Evolutionary conservation across 108 stramenopile genomes (phyloP), one percentile per base, ranked within the genome.

Genomic region (Bacterosira constricta): DNA sequence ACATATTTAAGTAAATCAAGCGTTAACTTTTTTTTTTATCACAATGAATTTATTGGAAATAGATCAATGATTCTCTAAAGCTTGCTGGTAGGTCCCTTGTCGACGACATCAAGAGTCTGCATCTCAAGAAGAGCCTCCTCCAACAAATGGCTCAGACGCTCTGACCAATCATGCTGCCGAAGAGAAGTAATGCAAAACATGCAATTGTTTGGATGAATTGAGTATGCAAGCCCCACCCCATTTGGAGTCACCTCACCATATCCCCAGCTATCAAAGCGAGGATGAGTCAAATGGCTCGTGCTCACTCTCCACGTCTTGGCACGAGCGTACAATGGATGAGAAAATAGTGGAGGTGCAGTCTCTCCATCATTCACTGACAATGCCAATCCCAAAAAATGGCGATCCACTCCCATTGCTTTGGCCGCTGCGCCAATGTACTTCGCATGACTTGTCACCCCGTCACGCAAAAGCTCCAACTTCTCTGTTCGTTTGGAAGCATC

Each of bases 221-320:
- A 85, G 66, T 97, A 97, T 15, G 87, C 89, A 39, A 95, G 70
- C 13, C 96, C 96, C 11, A 97, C 86, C 21, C 96, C 96, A 58
- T 94, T 89, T 7, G 91, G 89, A 10, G 93, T 87, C 21, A 97
- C 96, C 68, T 97, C 93, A 13, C 96, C 96, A 77, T 86, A 97
- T 0, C 96, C 96, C 96, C 96, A 97, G 59, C 83, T 83, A 35
- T 90, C 88, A 61, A 97, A 89, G 20, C 80, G 76, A 42, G 92
- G 92, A 78, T 97, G 91, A 13, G 93, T 94, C 55, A 97, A 75
- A 49, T 95, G 88, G 63, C 90, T 91, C 3, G 96, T 97, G 46
- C 88, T 90, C 25, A 94, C 85, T 53, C 93, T 73, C 96, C 96
- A 97, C 51, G 82, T 88, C 79, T 95, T 97, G 34, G 90, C 73